A percentile compares a stretch with the other conserved stretches of the same genome.
Conservation (phyloP, 352 stramenopile species). For the Globisporangium heterothallicum region DNA sequence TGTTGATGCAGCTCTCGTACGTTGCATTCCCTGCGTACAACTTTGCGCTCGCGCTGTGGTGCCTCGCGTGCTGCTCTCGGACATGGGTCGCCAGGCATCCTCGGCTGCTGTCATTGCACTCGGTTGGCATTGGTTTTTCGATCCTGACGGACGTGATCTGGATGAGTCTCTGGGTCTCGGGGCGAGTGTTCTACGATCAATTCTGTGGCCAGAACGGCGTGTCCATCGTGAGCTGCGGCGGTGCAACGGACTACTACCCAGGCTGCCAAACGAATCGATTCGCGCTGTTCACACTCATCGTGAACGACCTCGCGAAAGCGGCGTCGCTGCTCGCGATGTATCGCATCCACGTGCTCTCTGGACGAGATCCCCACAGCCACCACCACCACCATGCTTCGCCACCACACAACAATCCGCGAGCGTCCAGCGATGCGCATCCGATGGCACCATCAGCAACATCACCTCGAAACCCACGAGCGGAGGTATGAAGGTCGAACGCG, state of each 20-base stretch:
- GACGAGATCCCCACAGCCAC: background rate
- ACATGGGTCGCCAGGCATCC: conserved; percentile 44
- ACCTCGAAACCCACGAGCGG: too few relatives aligned
- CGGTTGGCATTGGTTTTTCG: conserved; percentile 43
- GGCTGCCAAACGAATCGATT: conserved; percentile 75
- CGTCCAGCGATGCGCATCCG: background rate
- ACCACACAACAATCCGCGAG: background rate
- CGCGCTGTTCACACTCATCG: conserved; percentile 47
- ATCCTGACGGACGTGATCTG: conserved; percentile 70
- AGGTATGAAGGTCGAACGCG: too few relatives aligned
- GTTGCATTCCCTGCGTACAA: conserved; percentile 80
- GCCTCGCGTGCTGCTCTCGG: conserved; percentile 45
- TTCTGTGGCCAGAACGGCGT: conserved; percentile 54
- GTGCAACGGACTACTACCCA: conserved; percentile 50
- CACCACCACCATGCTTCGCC: background rate
- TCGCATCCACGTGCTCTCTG: conserved; percentile 32
- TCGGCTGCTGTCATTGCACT: conserved; percentile 41
- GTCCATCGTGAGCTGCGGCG: conserved; percentile 63
- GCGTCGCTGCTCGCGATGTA: conserved; percentile 34
- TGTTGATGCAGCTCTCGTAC: conserved; percentile 80
- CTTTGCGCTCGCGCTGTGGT: conserved; percentile 70
- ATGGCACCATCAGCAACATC: background rate
- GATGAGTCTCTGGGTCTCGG: conserved; percentile 71
- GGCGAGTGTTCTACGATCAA: conserved; percentile 70
- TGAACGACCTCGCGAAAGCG: conserved; percentile 54